Percentiles rank a stretch among this genome's conserved stretches.
Conservation (phyloP, 192 early-diverging fungal genomes). For the Cladochytrium replicatum region DNA sequence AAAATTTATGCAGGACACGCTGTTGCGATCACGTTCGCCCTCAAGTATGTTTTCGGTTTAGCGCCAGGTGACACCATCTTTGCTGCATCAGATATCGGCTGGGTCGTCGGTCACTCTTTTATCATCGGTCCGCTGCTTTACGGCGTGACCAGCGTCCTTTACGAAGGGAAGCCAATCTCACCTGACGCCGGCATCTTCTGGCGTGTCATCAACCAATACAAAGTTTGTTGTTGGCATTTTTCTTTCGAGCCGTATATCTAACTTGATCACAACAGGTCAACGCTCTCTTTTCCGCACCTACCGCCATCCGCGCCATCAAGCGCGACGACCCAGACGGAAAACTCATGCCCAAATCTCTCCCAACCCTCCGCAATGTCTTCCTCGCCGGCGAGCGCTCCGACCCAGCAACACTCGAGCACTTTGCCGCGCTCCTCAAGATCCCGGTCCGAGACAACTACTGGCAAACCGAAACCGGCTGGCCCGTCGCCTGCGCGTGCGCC, state of each 20-base stretch:
- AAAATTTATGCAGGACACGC: no score
- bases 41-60: conserved; percentile 62
- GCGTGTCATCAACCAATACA: conserved; percentile 67
- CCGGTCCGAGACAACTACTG: conserved; percentile 77
- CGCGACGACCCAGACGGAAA: conserved; percentile 64
- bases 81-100: conserved; percentile 76
- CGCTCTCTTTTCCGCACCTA: conserved; percentile 74
- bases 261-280: no score
- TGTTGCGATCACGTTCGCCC: conserved; percentile 57
- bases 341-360: conserved; percentile 44
- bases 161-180: conserved; percentile 76
- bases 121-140: conserved; percentile 66
- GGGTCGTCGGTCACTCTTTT: conserved; percentile 80
- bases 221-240: no score
- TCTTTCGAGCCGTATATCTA: no score
- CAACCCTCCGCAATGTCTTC: conserved; percentile 53
- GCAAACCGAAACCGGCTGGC: conserved; percentile 81
- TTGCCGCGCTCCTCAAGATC: conserved; percentile 31
- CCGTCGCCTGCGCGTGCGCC: conserved; percentile 64
- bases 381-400: conserved; percentile 78
- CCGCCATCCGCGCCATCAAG: conserved; percentile 60
- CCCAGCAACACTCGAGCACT: conserved; percentile 56
- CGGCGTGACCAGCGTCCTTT: conserved; percentile 69
- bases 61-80: conserved; percentile 69
- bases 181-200: conserved; percentile 75